Base-by-base conservation (phyloP, 1,284 basidiomycete species). In the Cystobasidiaceae sp. region DNA sequence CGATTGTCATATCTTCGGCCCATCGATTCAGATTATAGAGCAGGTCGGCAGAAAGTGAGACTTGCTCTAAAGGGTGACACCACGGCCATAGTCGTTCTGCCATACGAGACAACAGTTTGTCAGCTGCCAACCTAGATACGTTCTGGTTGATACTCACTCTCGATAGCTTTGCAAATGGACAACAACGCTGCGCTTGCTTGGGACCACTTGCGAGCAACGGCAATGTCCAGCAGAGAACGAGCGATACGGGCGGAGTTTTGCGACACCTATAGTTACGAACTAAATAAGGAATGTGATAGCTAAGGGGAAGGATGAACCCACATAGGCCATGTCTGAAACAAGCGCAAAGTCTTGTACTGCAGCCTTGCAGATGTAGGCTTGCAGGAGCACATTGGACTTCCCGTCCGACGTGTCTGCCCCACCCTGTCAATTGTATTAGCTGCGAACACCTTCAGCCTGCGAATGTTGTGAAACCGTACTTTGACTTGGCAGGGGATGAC, bases 341-440 rank as follows among this genome's bases (percentile, higher is more conserved):
- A 99, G 81, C 8, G 96, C 96, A 76, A 97, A 99, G 78, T 99
- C 96, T 67, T 97, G 89, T 25, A 97, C 81, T 46, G 81, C 82
- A 23, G 85, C 82, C 57, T 83, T 80, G 25, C 92, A 97, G 68
- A 99, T 91, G 76, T 86, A 89, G 3, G 86, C 88, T 78, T 99
- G 96, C 27, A 99, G 81, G 33, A 99, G 81, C 66, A 98, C 90
- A 76, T 97, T 98, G 77, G 96, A 92, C 80, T 99, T 99, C 57
- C 89, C 90, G 37, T 86, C 82, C 61, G 81, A 84, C n/a, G 86
- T 89, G 66, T 89, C 85, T 4, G 85, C 83, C 4, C 88, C 89
- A 21, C 84, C 88, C 84, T 90, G 74, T 30, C 68, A 73, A 54
- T 75, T 67, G 66, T 74, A 75, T 0, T 74, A 73, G 54, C 67